Percentiles rank a stretch among this genome's conserved stretches.
Evolutionary conservation across 192 early-diverging fungal genomes (phyloP).

Genomic region (Gamsiella multidivaricata): DNA sequence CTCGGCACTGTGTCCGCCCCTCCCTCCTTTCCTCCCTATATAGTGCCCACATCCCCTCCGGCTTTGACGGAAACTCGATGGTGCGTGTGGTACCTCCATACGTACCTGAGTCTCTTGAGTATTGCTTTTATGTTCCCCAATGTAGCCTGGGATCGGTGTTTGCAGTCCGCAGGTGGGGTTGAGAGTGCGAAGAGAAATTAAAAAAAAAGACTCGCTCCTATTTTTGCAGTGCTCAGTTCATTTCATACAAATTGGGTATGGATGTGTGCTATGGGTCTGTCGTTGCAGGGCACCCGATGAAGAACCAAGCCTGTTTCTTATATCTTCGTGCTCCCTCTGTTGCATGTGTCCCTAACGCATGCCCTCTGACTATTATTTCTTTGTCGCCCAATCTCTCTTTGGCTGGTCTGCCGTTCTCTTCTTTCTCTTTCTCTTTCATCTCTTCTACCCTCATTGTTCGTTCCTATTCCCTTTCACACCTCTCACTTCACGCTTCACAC

Average conservation of each 20-base stretch:
- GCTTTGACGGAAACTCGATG: no score
- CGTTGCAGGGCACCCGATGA: no score
- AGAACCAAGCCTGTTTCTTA: neutral
- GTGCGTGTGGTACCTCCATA: no score
- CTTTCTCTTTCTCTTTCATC: neutral
- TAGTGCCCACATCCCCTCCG: no score
- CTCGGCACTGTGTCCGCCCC: no score
- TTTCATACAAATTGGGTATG: slow-evolving; percentile 12
- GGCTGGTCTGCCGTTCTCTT: neutral
- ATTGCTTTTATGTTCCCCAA: no score
- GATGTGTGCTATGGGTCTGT: slow-evolving; percentile 2
- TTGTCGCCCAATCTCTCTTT: neutral
- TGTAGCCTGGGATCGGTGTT: neutral
- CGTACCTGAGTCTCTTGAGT: no score
- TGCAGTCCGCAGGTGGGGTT: neutral
- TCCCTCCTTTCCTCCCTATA: no score
- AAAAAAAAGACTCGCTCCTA: slow-evolving; percentile 10
- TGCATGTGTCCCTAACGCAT: neutral
- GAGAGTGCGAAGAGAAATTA: neutral
- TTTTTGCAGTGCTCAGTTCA: slow-evolving; percentile 13
- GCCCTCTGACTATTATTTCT: neutral
- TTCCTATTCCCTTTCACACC: slow-evolving; percentile 34
- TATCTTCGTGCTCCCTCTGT: neutral
- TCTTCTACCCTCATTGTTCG: slow-evolving; percentile 10
- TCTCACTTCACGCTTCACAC: no score